These are phyloP conservation scores for Fraxinus velutina DNA, from an alignment of 305 asterid species.

Conservation along the genomic window DNA sequence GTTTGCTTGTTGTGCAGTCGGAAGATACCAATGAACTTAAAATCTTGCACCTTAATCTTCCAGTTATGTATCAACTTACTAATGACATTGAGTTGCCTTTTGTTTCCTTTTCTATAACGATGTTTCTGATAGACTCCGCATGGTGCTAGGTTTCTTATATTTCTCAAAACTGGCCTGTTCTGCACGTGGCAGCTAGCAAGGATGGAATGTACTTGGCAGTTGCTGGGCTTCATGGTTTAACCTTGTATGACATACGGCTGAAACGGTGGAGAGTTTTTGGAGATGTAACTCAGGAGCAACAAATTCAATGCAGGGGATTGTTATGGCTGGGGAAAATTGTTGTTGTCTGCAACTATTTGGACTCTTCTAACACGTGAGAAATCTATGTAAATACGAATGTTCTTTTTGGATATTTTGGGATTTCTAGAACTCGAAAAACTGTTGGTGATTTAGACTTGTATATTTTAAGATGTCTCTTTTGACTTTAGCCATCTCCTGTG, in stretches of 20 bases:
- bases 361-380: slow-evolving; percentile 76
- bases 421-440: slow-evolving; percentile 15
- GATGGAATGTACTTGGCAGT: slow-evolving; percentile 99
- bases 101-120: slow-evolving; percentile 9
- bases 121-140: slow-evolving; percentile 37
- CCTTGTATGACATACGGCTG: slow-evolving; percentile 79
- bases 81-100: slow-evolving; percentile 15
- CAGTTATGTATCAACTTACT: slow-evolving; percentile 60
- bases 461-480: slow-evolving; percentile 2
- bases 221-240: slow-evolving; percentile 96
- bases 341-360: slow-evolving; percentile 89
- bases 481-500: background rate
- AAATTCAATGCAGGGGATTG: slow-evolving; percentile 95
- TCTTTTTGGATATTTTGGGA: background rate
- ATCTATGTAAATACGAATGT: slow-evolving; percentile 19
- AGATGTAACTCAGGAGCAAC: slow-evolving; percentile 95
- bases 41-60: slow-evolving; percentile 89
- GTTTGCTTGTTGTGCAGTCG: slow-evolving; percentile 93
- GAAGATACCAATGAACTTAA: slow-evolving; percentile 97
- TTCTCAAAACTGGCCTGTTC: slow-evolving; percentile 95
- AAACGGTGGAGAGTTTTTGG: slow-evolving; percentile 99
- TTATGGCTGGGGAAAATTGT: slow-evolving; percentile 96
- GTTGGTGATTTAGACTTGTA: background rate
- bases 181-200: slow-evolving; percentile 97
- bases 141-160: slow-evolving; percentile 83